Evolutionary conservation across 2,329 filamentous ascomycete species (phyloP), one percentile per base, ranked within the genome.

Genomic region (Colletotrichum sp.): DNA sequence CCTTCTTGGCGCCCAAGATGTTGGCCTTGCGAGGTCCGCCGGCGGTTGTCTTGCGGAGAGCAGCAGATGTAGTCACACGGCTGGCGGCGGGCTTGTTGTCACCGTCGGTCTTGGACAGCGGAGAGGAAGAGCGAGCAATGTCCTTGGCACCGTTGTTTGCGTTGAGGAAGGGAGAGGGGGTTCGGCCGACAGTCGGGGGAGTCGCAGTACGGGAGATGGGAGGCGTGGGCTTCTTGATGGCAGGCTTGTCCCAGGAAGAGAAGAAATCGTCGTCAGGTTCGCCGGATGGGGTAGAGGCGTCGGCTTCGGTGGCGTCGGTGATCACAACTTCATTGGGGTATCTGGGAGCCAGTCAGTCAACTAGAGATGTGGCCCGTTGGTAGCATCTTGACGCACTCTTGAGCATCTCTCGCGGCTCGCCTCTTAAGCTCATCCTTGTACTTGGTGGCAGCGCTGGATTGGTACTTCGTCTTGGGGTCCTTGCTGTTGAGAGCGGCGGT

Each of bases 401-500:
- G 92, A 74, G 94, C 94, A 85, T 99, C 97, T 80, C 92, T 90
- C 58, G 93, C 94, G 67, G 95, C 95, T 79, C 96, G 91, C 84
- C 93, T 92, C 88, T 96, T 96, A 75, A 99, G 90, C 85, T 99
- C 96, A 72, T 98, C 96, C 89, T 99, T 99, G 87, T 99, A 99
- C 87, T 99, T 99, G 80, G 92, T 94, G 26, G 97, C 97, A n/a
- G 94, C 94, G 82, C 92, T 94, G 78, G 95, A 98, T 70, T 95
- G 96, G 86, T 99, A 99, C 88, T 99, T 99, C 72, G 95, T 96
- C 88, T 98, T 99, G 64, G 94, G 91, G 83, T 99, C 97, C 86
- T 99, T 99, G 91, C 96, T 98, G 80, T 95, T 95, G 77, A 99
- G 91, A 71, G 96, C 96, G 66, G 96, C 96, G 55, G 95, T 96